phyloP scores from a whole-genome alignment of 441 rosid genomes.

The Euphorbia corollata region DNA sequence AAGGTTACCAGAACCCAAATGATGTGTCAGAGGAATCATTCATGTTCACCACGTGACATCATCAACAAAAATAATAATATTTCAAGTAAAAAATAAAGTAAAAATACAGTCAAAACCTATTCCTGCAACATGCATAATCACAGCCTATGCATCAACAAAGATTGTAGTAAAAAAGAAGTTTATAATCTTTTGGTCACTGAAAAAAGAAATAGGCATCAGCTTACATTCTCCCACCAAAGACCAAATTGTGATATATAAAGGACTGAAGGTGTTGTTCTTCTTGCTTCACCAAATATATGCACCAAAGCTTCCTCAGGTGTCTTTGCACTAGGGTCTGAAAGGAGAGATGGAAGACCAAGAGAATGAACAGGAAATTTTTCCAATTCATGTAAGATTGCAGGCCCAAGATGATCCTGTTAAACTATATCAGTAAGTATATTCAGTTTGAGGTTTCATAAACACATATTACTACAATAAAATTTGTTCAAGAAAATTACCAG shows the following conservation, averaged over 20 bases:
- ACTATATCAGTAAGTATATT: conserved; percentile 71
- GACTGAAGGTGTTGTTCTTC: conserved; percentile 93
- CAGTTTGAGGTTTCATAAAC: conserved; percentile 30
- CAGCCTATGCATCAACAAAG: neutral
- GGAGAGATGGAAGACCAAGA: conserved; percentile 95
- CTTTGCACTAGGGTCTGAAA: conserved; percentile 98
- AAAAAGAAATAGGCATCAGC: conserved; percentile 24
- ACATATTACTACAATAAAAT: conserved; percentile 20
- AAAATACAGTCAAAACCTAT: neutral
- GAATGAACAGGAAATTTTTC: conserved; percentile 98
- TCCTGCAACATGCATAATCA: neutral
- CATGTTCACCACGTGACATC: conserved; percentile 14
- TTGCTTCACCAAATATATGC: conserved; percentile 97
- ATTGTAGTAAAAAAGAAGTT: neutral
- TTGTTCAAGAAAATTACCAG: conserved; percentile 63
- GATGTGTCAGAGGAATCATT: conserved; percentile 11
- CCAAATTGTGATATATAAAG: conserved; percentile 84
- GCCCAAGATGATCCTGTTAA: conserved; percentile 99
- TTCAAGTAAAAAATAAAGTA: neutral
- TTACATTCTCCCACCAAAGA: conserved; percentile 99
- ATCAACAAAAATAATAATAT: neutral
- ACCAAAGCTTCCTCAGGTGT: conserved; percentile 99
- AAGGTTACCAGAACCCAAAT: conserved; percentile 22
- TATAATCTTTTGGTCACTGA: neutral
- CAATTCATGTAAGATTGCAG: conserved; percentile 90